Conservation (phyloP, 2,329 filamentous ascomycete genomes). For the Lojkania enalia region DNA sequence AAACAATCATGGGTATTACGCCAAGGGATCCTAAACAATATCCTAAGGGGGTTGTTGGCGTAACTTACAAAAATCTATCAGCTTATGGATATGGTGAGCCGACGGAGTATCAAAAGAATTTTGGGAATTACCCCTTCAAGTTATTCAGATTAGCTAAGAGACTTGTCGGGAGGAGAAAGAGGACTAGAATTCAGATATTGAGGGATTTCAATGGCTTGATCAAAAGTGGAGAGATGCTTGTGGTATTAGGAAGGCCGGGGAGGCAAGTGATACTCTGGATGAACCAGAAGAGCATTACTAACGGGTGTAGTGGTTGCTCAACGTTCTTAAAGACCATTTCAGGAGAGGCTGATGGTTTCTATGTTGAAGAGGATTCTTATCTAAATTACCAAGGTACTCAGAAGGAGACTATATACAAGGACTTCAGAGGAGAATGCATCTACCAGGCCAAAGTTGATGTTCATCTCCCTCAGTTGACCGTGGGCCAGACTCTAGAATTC, state of each 20-base stretch:
- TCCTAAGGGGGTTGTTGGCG: slow-evolving; percentile 55
- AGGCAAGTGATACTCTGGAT: slow-evolving; percentile 28
- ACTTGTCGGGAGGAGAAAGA: too few species aligned
- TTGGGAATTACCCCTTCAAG: slow-evolving; percentile 59
- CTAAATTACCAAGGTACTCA: slow-evolving; percentile 63
- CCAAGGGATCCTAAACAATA: slow-evolving; percentile 54
- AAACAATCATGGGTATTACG: slow-evolving; percentile 47
- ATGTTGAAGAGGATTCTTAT: slow-evolving; percentile 66
- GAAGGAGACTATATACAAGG: slow-evolving; percentile 70
- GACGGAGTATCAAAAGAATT: slow-evolving; percentile 66
- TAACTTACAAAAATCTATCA: slow-evolving; percentile 64
- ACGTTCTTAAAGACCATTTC: slow-evolving; percentile 79
- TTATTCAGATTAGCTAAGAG: slow-evolving; percentile 60
- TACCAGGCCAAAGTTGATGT: slow-evolving; percentile 83
- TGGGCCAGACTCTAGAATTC: slow-evolving; percentile 80
- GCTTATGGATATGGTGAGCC: slow-evolving; percentile 66
- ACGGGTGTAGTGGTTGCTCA: slow-evolving; percentile 63
- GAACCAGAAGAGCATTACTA: background rate
- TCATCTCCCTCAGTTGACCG: slow-evolving; percentile 78
- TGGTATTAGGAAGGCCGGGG: slow-evolving; percentile 67
- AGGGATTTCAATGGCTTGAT: slow-evolving; percentile 67
- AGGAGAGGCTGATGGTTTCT: slow-evolving; percentile 76
- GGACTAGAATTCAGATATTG: slow-evolving; percentile 63
- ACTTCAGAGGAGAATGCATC: slow-evolving; percentile 75
- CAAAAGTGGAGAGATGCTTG: slow-evolving; percentile 70